Evolutionary conservation across 129 eudicot genomes (phyloP), one percentile per base, ranked within the genome.

Genomic region (Flaveria sonorensis): DNA sequence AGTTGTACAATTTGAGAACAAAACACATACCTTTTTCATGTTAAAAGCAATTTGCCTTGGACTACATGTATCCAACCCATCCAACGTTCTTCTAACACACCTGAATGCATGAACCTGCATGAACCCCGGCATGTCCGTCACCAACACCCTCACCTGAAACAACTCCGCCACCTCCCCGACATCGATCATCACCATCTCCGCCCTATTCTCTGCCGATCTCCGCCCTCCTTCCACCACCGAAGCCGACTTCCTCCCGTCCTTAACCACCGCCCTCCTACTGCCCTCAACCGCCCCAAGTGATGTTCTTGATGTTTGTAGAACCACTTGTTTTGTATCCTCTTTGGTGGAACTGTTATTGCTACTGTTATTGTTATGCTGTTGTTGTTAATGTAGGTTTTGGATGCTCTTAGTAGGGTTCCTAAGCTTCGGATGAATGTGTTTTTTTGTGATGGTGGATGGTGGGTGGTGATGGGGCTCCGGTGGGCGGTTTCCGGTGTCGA

Each of bases 41-140:
- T 84, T 86, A 46, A 20, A 82, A 56, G 96, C 92, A 83, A 87
- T 74, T 42, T 83, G 87, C 62, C 82, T 89, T 10, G 93, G 76
- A 71, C 92, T 89, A 70, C 81, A 89, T 32, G 67, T 87, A 79
- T 92, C 93, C 76, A 92, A 74, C 62, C 86, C 76, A 81, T 92
- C 97, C 47, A 62, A 89, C 13, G 86, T 92, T 28, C 50, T 67
- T 48, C 97, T 83, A 13, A 96, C 96, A 77, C 91, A 87, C 51
- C 84, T 84, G 68, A 92, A 86, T 50, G 96, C 97, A 81, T 92
- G 97, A 66, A 87, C 85, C 74, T 92, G 97, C 97, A 92, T 92
- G 83, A 89, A 92, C 45, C 85, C 93, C 7, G 97, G 97, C 97
- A 92, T 92, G 55, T 92, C 97, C 70, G 87, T 86, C 28, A 87